Conservation (phyloP, 306 rosid genomes). For the Casuarina cunninghamiana region DNA sequence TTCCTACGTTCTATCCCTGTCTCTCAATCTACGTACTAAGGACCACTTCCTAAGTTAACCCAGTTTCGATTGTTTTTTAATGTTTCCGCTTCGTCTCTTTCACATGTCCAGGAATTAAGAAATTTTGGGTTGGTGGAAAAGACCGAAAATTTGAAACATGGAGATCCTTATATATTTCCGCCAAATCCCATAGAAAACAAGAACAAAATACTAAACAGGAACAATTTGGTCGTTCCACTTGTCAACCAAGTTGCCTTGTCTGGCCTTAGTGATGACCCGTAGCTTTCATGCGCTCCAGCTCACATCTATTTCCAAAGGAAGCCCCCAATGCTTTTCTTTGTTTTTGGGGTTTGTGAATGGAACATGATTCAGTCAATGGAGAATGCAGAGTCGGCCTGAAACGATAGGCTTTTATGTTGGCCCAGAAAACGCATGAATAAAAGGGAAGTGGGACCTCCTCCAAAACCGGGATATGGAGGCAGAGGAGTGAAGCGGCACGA, state of each 20-base stretch:
- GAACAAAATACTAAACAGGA: not conserved
- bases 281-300: slow-evolving; percentile 84
- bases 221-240: not conserved
- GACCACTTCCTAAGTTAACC: no score
- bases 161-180: no score
- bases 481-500: not conserved
- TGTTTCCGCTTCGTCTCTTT: not conserved
- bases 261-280: slow-evolving; percentile 53
- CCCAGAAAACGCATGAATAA: slow-evolving; percentile 5
- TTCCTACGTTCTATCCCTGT: slow-evolving; percentile 8
- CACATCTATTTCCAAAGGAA: slow-evolving; percentile 18
- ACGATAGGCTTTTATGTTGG: not conserved
- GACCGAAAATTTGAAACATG: no score
- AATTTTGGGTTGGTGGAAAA: slow-evolving; percentile 7
- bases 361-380: slow-evolving; percentile 12
- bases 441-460: slow-evolving; percentile 30
- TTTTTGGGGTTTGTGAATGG: not conserved
- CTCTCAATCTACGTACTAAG: no score
- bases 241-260: slow-evolving; percentile 24
- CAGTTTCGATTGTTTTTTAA: no score
- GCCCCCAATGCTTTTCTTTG: not conserved
- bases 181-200: not conserved
- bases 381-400: slow-evolving; percentile 16
- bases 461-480: slow-evolving; percentile 22
- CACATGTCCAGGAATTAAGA: slow-evolving; percentile 37